Evolutionary conservation across 2,329 filamentous ascomycete species (phyloP), one percentile per base, ranked within the genome.

Genomic region (Ascochyta rabiei): DNA sequence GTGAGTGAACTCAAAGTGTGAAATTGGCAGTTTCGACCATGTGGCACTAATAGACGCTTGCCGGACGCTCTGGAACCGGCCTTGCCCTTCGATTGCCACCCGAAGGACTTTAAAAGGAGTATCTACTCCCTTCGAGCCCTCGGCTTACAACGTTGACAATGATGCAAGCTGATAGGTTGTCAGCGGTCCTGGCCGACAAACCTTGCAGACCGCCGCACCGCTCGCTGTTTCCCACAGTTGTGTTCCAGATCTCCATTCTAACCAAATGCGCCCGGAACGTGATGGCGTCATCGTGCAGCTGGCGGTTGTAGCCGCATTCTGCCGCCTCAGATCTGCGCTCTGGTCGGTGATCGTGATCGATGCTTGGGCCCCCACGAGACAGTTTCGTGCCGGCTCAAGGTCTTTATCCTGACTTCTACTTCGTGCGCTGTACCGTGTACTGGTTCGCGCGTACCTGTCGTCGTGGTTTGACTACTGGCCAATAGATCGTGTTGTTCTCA

Each of bases 11-110:
- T 30, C 13, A 13, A 30, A 1, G 28, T 12, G 28, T 13, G 28
- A 30, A 13, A 30, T 15, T 15, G 12, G 12, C 28, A 4, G 12
- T 30, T 30, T 30, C 24, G 8, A 23, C 15, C 15, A 26, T 43
- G 33, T 31, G 23, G 16, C 21, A 34, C 31, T 16, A n/a, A n/a
- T n/a, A 34, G 30, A 28, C 45, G 34, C 40, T 40, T 35, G 28
- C 16, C 28, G 35, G 31, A 33, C 19, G 33, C 51, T 39, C 10
- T 26, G 23, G 28, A 16, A 23, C 45, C 28, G n/a, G 23, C 10
- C 40, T 48, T 41, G n/a, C 26, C 52, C 34, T 40, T 40, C 9
- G 38, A 35, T 45, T 45, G 52, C 46, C 35, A 48, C 45, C 2
- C 12, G 18, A 38, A 13, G 23, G 16, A 9, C 6, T 37, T 6